Base-by-base conservation (phyloP, 2,329 filamentous ascomycete genomes). In the Ophiocordyceps camponoti-saundersi region DNA sequence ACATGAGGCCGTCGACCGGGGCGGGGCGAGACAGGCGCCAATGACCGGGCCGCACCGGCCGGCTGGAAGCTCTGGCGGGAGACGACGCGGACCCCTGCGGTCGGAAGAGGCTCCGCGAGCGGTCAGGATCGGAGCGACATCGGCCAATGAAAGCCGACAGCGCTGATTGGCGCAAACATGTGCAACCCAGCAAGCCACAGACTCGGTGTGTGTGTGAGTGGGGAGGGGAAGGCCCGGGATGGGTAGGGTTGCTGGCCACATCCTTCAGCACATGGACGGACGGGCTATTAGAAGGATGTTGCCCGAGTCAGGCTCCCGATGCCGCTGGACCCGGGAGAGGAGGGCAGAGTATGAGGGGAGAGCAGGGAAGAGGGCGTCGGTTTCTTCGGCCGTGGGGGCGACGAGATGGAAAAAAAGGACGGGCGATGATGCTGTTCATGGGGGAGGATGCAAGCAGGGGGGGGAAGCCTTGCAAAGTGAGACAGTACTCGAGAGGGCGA, bases 171-270 rank as follows among this genome's bases (percentile, higher is more conserved):
- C 51, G 36, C 16, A 39, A 18, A 18, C 5, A 18, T 63, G 61
- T 61, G 59, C 61, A 57, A 61, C 58, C 50, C 50, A 59, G 59
- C 59, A 60, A 61, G 58, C 55, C 8, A 18, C 23, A 26, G 23
- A 26, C 23, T 26, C 23, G 23, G 23, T 26, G 23, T 26, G 23
- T n/a, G n/a, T n/a, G n/a, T n/a, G n/a, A n/a, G n/a, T n/a, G n/a
- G n/a, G n/a, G n/a, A n/a, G n/a, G n/a, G n/a, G n/a, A n/a, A n/a
- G n/a, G n/a, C n/a, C n/a, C n/a, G n/a, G n/a, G n/a, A n/a, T n/a
- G n/a, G n/a, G n/a, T n/a, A n/a, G n/a, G n/a, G n/a, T n/a, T n/a
- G n/a, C n/a, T n/a, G n/a, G n/a, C n/a, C n/a, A n/a, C n/a, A 26
- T 4, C 4, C 23, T 8, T 26, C 8, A 26, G 23, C 23, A 26